These are phyloP conservation scores for Suillus tomentosus DNA, from an alignment of 768 basidiomycete species.

Conservation along the genomic window DNA sequence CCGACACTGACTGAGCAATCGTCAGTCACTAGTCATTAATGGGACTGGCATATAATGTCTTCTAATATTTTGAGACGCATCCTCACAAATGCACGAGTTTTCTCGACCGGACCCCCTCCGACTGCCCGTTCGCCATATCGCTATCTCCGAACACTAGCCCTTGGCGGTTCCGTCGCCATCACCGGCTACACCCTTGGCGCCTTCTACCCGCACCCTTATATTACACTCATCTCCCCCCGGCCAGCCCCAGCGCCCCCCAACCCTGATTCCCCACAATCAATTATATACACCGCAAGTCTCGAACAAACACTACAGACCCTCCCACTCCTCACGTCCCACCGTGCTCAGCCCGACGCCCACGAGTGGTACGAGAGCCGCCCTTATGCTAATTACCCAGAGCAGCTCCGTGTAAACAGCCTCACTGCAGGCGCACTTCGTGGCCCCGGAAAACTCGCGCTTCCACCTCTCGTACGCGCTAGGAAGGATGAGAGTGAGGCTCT, in stretches of 20 bases:
- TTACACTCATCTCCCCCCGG: conserved; percentile 74
- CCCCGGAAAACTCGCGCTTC: conserved; percentile 81
- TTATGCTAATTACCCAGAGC: conserved; percentile 68
- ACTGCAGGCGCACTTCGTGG: conserved; percentile 86
- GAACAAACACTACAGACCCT: conserved; percentile 72
- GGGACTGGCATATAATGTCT: conserved; percentile 2
- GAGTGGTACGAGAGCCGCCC: conserved; percentile 83
- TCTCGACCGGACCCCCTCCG: conserved; percentile 17
- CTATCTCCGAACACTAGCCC: conserved; percentile 20
- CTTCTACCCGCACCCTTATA: conserved; percentile 66
- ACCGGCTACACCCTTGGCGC: conserved; percentile 55
- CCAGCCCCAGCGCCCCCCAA: conserved; percentile 65
- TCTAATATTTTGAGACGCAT: conserved; percentile 16
- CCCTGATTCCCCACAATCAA: conserved; percentile 56
- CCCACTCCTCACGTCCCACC: conserved; percentile 54
- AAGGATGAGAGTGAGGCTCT: conserved; percentile 76
- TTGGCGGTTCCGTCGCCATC: conserved; percentile 25
- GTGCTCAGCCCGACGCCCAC: conserved; percentile 48
- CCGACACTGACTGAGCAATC: conserved; percentile 16
- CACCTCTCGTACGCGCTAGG: conserved; percentile 73
- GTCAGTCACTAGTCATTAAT: background rate
- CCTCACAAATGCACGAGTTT: conserved; percentile 17
- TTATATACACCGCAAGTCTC: conserved; percentile 56
- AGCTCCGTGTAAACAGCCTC: conserved; percentile 77
- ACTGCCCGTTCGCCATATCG: conserved; percentile 8